Conservation (phyloP, 352 stramenopile species). For the Pythium apleroticum region DNA sequence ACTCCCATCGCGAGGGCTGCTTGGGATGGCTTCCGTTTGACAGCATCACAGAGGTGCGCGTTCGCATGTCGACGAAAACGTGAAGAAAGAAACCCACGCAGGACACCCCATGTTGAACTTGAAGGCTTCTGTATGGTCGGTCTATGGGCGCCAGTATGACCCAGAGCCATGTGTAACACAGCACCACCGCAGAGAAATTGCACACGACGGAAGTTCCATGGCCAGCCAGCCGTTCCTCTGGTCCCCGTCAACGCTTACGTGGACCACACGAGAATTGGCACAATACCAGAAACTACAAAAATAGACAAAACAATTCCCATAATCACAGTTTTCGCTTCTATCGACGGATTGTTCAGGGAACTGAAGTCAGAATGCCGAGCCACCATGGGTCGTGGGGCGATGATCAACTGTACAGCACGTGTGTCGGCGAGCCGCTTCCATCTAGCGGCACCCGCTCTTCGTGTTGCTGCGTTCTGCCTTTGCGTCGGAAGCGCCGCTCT, state of each 20-base stretch:
- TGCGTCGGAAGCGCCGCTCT: not conserved
- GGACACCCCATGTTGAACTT: not conserved
- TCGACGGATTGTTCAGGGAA: conserved; percentile 2
- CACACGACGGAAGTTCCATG: not conserved
- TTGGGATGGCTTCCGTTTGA: not conserved
- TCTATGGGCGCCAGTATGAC: not conserved
- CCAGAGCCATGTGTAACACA: conserved; percentile 5
- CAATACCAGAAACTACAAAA: not conserved
- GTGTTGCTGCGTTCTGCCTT: not conserved
- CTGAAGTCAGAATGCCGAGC: not conserved
- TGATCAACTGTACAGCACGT: not conserved
- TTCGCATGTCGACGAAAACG: not conserved
- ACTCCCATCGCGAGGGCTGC: not conserved
- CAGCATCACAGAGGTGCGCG: not conserved
- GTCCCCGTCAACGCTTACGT: not conserved
- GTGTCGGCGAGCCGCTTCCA: not conserved
- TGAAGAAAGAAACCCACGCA: not conserved
- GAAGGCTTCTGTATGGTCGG: not conserved
- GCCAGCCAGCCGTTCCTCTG: no score
- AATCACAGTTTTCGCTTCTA: not conserved
- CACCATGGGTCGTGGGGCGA: no score
- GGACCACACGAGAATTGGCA: not conserved
- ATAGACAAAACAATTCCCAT: not conserved
- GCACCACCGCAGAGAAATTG: not conserved
- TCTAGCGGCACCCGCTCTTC: not conserved